Evolutionary conservation across 441 rosid genomes (phyloP).

Genomic region (Corymbia calophylla): DNA sequence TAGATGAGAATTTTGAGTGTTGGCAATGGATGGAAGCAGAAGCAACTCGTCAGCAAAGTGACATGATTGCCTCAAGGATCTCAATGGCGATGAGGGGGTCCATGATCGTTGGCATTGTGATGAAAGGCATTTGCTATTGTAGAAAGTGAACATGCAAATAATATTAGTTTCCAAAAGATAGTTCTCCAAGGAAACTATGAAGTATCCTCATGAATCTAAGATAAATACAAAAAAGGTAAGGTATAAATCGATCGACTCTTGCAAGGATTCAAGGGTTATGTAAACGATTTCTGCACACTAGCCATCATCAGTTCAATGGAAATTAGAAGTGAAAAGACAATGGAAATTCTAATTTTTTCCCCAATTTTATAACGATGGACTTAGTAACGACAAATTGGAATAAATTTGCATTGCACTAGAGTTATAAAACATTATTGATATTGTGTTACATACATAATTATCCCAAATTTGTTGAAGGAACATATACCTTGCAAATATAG

Average conservation of each 20-base stretch:
- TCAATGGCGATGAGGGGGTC: neutral
- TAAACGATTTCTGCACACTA: neutral
- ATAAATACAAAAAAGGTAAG: neutral
- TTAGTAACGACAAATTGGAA: neutral
- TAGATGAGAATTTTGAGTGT: neutral
- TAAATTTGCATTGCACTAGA: neutral
- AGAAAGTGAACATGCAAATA: neutral
- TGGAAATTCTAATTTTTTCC: neutral
- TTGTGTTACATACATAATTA: neutral
- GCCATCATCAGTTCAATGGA: neutral
- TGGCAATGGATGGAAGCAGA: rapidly evolving
- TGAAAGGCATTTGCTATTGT: neutral
- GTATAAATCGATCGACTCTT: rapidly evolving
- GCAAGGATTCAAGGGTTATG: neutral
- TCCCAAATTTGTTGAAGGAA: neutral
- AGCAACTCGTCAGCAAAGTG: neutral
- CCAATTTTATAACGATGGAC: neutral
- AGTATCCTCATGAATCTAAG: neutral
- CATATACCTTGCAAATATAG: neutral
- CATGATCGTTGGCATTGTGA: neutral
- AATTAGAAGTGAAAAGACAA: neutral
- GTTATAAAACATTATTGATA: neutral
- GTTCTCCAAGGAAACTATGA: neutral
- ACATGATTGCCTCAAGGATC: neutral
- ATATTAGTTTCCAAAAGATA: neutral